phyloP scores from a whole-genome alignment of 2,329 filamentous ascomycete genomes.

The Trichothecium roseum region DNA sequence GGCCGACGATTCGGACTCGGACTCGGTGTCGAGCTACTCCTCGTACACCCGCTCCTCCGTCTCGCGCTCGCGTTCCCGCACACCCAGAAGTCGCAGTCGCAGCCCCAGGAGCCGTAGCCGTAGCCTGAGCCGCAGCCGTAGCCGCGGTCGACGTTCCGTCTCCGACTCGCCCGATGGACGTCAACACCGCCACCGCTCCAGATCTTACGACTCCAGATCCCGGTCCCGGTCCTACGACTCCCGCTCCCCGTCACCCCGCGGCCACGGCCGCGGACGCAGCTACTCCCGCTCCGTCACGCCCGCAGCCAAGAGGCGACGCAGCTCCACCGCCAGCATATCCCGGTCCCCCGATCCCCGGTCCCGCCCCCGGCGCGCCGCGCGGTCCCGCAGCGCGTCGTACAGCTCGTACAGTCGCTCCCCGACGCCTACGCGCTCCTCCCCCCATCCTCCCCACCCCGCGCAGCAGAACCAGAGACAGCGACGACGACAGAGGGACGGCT shows the following conservation, averaged over 20 bases:
- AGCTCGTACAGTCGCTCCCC: conserved; percentile 21
- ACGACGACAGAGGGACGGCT: conserved; percentile 11
- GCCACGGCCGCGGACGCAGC: neutral
- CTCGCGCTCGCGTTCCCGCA: conserved; percentile 35
- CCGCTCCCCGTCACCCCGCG: conserved; percentile 2
- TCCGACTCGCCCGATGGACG: neutral
- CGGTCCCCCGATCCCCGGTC: conserved; percentile 18
- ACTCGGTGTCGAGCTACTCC: conserved; percentile 69
- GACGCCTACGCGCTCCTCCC: no score
- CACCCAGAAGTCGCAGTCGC: conserved; percentile 24
- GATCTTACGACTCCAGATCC: conserved; percentile 6
- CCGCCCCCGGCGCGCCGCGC: no score
- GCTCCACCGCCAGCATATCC: conserved; percentile 14
- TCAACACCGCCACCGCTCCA: conserved; percentile 11
- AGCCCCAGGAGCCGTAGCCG: conserved; percentile 11
- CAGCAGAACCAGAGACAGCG: no score
- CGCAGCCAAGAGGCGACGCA: conserved; percentile 14
- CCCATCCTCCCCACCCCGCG: no score
- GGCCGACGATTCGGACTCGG: conserved; percentile 46
- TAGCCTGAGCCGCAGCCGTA: no score
- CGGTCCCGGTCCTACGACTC: conserved; percentile 5
- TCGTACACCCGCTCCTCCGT: conserved; percentile 55
- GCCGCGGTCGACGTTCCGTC: conserved; percentile 16
- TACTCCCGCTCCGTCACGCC: conserved; percentile 19
- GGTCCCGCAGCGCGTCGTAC: conserved; percentile 17